Conservation (phyloP, 345 rosid species). For the Angophora floribunda region DNA sequence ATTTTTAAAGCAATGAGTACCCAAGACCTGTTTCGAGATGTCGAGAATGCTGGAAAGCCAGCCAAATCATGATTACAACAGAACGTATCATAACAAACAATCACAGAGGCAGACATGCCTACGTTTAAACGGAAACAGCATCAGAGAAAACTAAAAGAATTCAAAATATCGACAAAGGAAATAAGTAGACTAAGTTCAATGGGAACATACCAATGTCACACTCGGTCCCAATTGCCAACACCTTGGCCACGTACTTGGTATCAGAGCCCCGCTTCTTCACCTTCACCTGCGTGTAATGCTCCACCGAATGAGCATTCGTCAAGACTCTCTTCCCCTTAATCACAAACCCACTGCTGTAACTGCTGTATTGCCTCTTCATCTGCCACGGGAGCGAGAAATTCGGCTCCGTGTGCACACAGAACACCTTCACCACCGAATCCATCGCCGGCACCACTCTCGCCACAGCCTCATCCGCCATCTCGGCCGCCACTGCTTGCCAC, state of each 20-base stretch:
- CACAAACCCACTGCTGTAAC: slow-evolving; percentile 80
- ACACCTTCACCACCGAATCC: slow-evolving; percentile 90
- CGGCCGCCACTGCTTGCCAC: background rate
- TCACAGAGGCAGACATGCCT: background rate
- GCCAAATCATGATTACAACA: background rate
- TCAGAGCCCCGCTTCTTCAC: slow-evolving; percentile 87
- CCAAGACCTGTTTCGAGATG: background rate
- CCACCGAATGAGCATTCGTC: slow-evolving; percentile 91
- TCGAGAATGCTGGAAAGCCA: background rate
- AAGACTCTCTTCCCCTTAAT: slow-evolving; percentile 64
- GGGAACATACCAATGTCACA: slow-evolving; percentile 69
- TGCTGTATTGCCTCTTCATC: slow-evolving; percentile 76
- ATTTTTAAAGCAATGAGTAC: background rate
- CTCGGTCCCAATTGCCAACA: slow-evolving; percentile 81
- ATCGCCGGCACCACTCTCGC: slow-evolving; percentile 60
- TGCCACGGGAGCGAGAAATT: slow-evolving; percentile 93
- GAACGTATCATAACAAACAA: background rate
- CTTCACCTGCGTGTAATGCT: slow-evolving; percentile 87
- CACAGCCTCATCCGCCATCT: background rate
- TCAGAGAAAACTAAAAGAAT: background rate
- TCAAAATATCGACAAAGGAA: background rate
- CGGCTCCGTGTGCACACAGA: slow-evolving; percentile 88
- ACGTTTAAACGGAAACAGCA: background rate
- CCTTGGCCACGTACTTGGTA: slow-evolving; percentile 77
- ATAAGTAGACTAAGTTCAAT: background rate